phyloP scores from a whole-genome alignment of 2,329 filamentous ascomycete species.

The Stylonectria norvegica region DNA sequence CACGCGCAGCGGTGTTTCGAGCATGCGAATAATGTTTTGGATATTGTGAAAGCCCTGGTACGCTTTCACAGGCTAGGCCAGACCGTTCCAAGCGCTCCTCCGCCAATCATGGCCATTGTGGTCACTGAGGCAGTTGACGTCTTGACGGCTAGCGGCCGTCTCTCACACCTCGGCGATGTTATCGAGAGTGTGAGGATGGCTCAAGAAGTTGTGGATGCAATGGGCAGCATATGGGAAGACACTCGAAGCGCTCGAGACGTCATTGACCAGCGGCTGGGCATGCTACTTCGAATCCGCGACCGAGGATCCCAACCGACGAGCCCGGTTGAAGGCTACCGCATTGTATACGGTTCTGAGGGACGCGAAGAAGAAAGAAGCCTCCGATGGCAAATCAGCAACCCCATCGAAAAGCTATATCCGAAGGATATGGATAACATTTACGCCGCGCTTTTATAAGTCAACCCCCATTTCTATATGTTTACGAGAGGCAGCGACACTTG shows the following conservation, averaged over 20 bases:
- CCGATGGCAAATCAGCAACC: slow-evolving; percentile 36
- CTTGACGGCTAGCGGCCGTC: slow-evolving; percentile 55
- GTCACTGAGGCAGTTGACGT: slow-evolving; percentile 65
- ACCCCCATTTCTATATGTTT: too few species aligned
- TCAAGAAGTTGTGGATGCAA: slow-evolving; percentile 51
- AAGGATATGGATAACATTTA: slow-evolving; percentile 39
- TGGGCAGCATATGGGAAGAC: slow-evolving; percentile 58
- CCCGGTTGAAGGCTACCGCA: slow-evolving; percentile 29
- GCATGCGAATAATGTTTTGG: slow-evolving; percentile 51
- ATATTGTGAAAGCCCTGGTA: slow-evolving; percentile 42
- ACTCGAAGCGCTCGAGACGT: slow-evolving; percentile 48
- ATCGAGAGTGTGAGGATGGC: slow-evolving; percentile 54
- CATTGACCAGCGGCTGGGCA: slow-evolving; percentile 39
- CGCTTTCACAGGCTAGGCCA: slow-evolving; percentile 33
- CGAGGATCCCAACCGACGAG: slow-evolving; percentile 27
- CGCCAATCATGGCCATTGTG: slow-evolving; percentile 61
- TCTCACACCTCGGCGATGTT: slow-evolving; percentile 48
- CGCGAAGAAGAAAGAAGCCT: slow-evolving; percentile 25
- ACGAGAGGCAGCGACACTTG: neutral
- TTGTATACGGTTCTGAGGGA: slow-evolving; percentile 28
- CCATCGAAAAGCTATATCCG: slow-evolving; percentile 35
- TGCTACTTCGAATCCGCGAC: slow-evolving; percentile 34
- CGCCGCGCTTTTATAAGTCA: slow-evolving; percentile 22
- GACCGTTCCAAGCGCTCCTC: slow-evolving; percentile 41
- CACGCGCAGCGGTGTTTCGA: slow-evolving; percentile 48